A percentile compares a stretch with the other conserved stretches of the same genome.
Conservation (phyloP, 208 protist species). For the Wallacemonas collosoma region DNA sequence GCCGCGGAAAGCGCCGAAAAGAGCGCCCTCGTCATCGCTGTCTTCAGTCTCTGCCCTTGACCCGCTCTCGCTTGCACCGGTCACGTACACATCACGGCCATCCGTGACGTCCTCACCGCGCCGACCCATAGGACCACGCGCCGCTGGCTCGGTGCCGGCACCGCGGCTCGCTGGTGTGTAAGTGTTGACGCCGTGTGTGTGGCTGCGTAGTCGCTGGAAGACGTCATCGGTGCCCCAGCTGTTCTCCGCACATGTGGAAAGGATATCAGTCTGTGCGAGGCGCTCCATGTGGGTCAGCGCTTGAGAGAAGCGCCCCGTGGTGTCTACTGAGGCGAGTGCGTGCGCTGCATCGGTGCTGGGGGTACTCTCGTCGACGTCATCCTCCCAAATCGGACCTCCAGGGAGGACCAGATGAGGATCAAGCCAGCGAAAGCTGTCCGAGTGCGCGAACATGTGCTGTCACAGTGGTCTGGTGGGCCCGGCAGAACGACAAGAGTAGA, state of each 20-base stretch:
- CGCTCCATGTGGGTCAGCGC: neutral
- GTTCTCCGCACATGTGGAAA: slow-evolving; percentile 21
- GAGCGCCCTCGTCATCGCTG: slow-evolving; percentile 1
- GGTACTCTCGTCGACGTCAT: slow-evolving; percentile 16
- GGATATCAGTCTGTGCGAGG: slow-evolving; percentile 15
- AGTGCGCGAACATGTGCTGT: slow-evolving; percentile 36
- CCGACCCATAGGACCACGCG: too few relatives aligned
- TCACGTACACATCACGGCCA: neutral
- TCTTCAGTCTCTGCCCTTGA: too few relatives aligned
- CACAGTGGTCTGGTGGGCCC: neutral
- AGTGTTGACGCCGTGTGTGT: neutral
- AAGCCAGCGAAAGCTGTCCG: slow-evolving; percentile 44
- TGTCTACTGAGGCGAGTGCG: neutral
- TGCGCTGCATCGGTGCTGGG: neutral
- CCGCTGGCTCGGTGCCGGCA: too few relatives aligned
- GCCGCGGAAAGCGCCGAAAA: slow-evolving; percentile 2
- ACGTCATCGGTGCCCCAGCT: slow-evolving; percentile 13
- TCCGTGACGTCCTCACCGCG: neutral
- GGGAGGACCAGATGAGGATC: slow-evolving; percentile 40
- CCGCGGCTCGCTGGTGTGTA: too few relatives aligned
- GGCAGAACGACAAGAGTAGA: too few relatives aligned
- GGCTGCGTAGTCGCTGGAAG: slow-evolving; percentile 15
- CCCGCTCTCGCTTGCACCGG: too few relatives aligned
- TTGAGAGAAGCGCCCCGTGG: neutral
- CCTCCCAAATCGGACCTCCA: slow-evolving; percentile 21